A percentile compares a stretch with the other conserved stretches of the same genome.
Evolutionary conservation across 805 yeast species (phyloP).

Genomic region (Kazachstania martiniae): DNA sequence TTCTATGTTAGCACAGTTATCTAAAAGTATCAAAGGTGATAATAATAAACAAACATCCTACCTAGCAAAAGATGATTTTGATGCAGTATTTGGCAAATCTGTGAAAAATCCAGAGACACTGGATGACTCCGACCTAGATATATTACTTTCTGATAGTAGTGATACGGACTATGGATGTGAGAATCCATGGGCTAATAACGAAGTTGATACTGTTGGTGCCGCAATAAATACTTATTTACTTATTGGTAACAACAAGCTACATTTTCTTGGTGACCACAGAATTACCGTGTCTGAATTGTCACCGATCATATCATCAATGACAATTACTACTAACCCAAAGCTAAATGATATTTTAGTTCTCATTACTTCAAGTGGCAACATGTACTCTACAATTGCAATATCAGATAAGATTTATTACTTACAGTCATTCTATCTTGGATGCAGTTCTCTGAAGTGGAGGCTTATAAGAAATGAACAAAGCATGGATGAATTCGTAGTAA

Average conservation of each 20-base stretch:
- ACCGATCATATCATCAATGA: too few relatives aligned
- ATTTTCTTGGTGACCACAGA: conserved; percentile 6
- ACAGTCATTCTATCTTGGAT: conserved; percentile 16
- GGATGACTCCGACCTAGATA: conserved; percentile 22
- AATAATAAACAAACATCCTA: not conserved
- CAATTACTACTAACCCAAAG: too few relatives aligned
- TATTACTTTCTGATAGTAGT: conserved; percentile 7
- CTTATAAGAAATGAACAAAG: conserved; percentile 6
- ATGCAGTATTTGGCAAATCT: not conserved
- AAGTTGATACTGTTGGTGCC: not conserved
- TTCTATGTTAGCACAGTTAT: not conserved
- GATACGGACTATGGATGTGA: too few relatives aligned
- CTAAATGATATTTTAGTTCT: too few relatives aligned
- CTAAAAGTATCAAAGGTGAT: not conserved
- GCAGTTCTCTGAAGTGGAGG: too few relatives aligned
- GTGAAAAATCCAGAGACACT: conserved; percentile 19
- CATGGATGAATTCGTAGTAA: conserved; percentile 10
- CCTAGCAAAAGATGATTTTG: not conserved
- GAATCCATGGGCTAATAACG: not conserved
- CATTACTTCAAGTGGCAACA: not conserved
- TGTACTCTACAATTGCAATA: too few relatives aligned
- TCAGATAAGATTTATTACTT: not conserved
- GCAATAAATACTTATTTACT: conserved; percentile 9
- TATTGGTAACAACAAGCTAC: conserved; percentile 9
- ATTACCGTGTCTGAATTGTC: too few relatives aligned